phyloP scores from a whole-genome alignment of 306 rosid genomes.

The Quercus suber region DNA sequence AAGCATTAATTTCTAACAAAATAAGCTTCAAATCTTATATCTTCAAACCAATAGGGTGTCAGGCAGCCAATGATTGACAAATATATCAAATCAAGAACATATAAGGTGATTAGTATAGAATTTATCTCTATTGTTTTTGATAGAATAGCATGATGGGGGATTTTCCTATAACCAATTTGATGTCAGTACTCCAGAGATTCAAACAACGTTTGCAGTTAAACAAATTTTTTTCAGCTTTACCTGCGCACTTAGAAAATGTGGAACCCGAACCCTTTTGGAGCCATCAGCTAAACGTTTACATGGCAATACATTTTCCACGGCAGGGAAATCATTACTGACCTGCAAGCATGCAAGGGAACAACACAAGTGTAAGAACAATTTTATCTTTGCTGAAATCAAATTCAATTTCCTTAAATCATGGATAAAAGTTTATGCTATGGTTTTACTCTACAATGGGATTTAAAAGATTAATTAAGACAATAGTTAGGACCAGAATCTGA shows the following conservation, averaged over 20 bases:
- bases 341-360: constrained; percentile 25
- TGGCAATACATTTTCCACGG: constrained; percentile 52
- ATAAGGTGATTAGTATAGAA: neutral
- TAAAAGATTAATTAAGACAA: neutral
- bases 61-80: neutral
- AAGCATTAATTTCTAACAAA: neutral
- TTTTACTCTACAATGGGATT: neutral
- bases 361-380: constrained; percentile 3
- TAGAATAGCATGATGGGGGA: neutral
- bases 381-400: constrained; percentile 1
- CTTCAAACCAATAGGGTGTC: neutral
- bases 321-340: constrained; percentile 44
- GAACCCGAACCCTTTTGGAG: constrained; percentile 82
- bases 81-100: neutral
- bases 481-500: neutral
- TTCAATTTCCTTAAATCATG: neutral
- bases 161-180: neutral
- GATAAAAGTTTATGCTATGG: neutral
- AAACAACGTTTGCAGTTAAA: neutral
- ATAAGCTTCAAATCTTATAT: neutral
- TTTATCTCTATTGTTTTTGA: neutral
- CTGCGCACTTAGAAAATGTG: constrained; percentile 55
- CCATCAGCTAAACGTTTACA: constrained; percentile 89
- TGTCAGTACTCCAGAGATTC: neutral
- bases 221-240: constrained; percentile 30